phyloP scores from a whole-genome alignment of 257 asterid species.

The Solanum piurae region DNA sequence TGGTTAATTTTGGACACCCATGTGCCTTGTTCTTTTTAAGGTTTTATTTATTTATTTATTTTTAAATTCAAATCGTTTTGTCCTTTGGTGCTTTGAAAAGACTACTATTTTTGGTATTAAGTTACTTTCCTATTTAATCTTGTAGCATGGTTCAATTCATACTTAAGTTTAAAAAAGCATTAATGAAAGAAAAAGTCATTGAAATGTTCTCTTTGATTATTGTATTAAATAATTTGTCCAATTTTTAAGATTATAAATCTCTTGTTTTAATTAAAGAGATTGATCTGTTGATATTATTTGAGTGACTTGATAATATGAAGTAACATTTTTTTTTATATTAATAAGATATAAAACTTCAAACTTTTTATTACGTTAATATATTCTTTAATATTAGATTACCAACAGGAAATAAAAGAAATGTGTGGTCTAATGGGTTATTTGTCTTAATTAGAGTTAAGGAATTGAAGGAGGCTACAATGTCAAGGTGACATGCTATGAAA shows the following conservation, averaged over 20 bases:
- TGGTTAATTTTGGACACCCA: conserved; percentile 7
- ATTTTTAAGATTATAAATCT: background rate
- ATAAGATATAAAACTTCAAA: background rate
- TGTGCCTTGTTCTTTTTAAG: conserved; percentile 1
- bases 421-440: background rate
- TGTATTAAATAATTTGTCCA: background rate
- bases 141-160: background rate
- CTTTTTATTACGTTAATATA: background rate
- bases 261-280: background rate
- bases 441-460: background rate
- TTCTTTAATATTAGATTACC: background rate
- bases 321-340: background rate
- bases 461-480: background rate
- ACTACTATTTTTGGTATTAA: background rate
- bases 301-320: background rate
- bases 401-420: background rate
- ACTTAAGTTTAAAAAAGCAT: background rate
- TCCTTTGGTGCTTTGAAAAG: conserved; percentile 1
- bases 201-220: background rate
- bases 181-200: background rate
- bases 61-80: background rate
- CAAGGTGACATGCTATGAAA: background rate
- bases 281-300: background rate
- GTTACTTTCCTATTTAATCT: background rate
- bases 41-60: background rate